Evolutionary conservation across 1,284 basidiomycete species (phyloP).

Genomic region (Cutaneotrichosporon spelunceum): DNA sequence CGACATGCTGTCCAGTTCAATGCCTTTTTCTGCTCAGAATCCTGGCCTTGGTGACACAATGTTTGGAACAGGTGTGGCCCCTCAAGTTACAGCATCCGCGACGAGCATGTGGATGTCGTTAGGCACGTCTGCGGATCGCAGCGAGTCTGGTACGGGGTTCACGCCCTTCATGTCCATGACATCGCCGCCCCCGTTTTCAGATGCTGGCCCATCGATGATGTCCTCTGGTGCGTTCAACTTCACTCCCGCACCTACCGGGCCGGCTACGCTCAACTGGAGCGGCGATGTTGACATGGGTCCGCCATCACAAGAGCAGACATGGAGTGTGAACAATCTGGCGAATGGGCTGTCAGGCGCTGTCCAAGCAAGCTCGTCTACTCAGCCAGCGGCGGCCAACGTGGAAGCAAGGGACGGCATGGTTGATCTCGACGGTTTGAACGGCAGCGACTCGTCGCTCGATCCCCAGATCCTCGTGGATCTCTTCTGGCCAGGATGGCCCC

Average conservation of each 20-base stretch:
- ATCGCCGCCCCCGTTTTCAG: constrained; percentile 6
- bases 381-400: background rate
- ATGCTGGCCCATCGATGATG: constrained; percentile 19
- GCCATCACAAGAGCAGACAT: constrained; percentile 1
- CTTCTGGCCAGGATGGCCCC: constrained; percentile 51
- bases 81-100: constrained; percentile 1
- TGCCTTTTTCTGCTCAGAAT: background rate
- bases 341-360: background rate
- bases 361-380: background rate
- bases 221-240: constrained; percentile 47
- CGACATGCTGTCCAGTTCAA: constrained; percentile 38
- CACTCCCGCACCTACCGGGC: constrained; percentile 26
- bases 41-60: background rate
- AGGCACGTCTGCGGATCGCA: constrained; percentile 21
- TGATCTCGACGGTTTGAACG: constrained; percentile 5
- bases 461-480: constrained; percentile 45
- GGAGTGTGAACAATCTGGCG: background rate
- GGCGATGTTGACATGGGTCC: constrained; percentile 16
- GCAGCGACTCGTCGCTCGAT: constrained; percentile 33
- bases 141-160: constrained; percentile 19
- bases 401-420: background rate
- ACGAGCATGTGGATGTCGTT: constrained; percentile 11
- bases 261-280: constrained; percentile 12
- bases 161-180: constrained; percentile 25
- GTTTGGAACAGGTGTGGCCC: background rate